phyloP scores from a whole-genome alignment of 73 alveolate genomes.

The Strombidium stylifer region DNA sequence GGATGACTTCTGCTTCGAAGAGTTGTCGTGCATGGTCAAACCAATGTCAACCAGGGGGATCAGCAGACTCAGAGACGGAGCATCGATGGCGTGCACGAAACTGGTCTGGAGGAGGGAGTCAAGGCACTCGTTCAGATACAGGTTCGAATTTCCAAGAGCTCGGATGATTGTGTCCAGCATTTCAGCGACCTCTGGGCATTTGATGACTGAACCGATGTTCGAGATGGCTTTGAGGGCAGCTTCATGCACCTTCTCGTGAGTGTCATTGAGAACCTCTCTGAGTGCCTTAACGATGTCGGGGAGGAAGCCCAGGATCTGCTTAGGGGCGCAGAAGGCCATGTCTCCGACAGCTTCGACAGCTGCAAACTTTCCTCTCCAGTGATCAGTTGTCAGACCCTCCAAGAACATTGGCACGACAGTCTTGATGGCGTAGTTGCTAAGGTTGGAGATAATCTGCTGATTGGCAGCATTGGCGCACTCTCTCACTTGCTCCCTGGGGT shows the following conservation, averaged over 20 bases:
- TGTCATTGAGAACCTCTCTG: constrained; percentile 72
- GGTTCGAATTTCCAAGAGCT: constrained; percentile 66
- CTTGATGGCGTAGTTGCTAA: constrained; percentile 74
- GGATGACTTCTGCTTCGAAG: constrained; percentile 63
- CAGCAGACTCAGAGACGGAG: constrained; percentile 70
- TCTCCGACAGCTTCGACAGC: constrained; percentile 79
- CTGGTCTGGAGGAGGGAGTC: constrained; percentile 71
- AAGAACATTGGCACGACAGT: constrained; percentile 63
- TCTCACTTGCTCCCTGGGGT: constrained; percentile 64
- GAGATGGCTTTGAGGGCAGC: constrained; percentile 72
- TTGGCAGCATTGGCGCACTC: constrained; percentile 58
- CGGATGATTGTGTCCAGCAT: constrained; percentile 48
- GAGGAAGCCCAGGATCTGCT: constrained; percentile 55
- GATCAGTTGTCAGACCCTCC: constrained; percentile 65
- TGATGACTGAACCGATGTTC: constrained; percentile 74
- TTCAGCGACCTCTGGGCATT: constrained; percentile 79
- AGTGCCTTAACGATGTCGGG: constrained; percentile 72
- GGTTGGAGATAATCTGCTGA: constrained; percentile 54
- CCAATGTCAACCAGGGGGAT: constrained; percentile 74
- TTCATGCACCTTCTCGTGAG: constrained; percentile 83
- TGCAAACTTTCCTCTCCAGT: constrained; percentile 83
- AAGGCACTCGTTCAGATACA: constrained; percentile 54
- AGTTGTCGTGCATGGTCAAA: constrained; percentile 65
- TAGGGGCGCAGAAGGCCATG: constrained; percentile 86
- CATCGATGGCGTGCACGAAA: constrained; percentile 76